Percentiles rank a stretch among this genome's conserved stretches.
Conservation (phyloP, 1,284 basidiomycete genomes). For the Tilletia walkeri region DNA sequence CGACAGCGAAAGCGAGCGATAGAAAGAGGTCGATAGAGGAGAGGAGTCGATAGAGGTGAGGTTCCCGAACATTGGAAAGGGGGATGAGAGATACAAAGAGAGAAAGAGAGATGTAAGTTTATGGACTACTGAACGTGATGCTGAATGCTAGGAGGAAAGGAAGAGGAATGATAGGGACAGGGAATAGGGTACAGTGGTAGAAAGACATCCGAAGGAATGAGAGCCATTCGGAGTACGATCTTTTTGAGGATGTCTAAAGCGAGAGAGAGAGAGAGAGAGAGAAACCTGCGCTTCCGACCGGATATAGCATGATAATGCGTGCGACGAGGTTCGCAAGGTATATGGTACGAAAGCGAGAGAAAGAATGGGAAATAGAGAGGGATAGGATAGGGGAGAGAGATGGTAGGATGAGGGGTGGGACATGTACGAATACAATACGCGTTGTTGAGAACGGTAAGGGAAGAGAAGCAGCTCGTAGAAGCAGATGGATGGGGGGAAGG, state of each 20-base stretch:
- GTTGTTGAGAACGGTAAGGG: background rate
- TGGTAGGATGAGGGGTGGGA: slow-evolving; percentile 18
- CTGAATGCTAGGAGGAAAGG: background rate
- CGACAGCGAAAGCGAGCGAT: background rate
- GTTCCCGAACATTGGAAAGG: slow-evolving; percentile 26
- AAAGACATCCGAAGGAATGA: slow-evolving; percentile 13
- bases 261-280: background rate
- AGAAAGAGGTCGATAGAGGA: background rate
- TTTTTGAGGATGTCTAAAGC: slow-evolving; percentile 18
- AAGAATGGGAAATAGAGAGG: slow-evolving; percentile 1
- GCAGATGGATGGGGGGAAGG: background rate
- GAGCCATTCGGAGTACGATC: slow-evolving; percentile 22
- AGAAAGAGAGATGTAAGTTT: slow-evolving; percentile 27
- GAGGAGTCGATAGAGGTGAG: slow-evolving; percentile 44
- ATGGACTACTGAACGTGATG: background rate
- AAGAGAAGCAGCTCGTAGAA: slow-evolving; percentile 70
- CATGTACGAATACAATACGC: background rate
- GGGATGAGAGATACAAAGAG: slow-evolving; percentile 34
- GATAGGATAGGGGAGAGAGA: slow-evolving; percentile 22
- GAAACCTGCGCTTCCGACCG: too few relatives aligned
- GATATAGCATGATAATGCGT: too few relatives aligned
- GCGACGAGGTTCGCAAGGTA: too few relatives aligned
- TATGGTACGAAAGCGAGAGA: background rate
- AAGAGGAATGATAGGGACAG: too few relatives aligned
- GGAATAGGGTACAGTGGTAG: background rate